Conservation (phyloP, 2,329 filamentous ascomycete genomes). For the Pezicula carpinea region DNA sequence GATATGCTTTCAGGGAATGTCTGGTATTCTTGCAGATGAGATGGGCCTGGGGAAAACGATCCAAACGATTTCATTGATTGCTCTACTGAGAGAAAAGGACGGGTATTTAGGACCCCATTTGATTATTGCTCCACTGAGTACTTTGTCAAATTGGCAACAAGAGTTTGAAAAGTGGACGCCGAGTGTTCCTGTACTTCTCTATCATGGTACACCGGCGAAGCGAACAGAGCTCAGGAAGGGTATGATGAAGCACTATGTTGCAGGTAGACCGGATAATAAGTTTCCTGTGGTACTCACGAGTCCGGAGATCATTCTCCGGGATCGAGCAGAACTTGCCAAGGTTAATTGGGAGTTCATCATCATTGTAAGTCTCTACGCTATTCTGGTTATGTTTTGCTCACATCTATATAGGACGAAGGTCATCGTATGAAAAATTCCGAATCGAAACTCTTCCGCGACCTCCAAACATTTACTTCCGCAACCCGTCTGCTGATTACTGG, state of each 20-base stretch:
- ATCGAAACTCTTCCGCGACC: conserved; percentile 81
- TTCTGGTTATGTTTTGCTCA: conserved; percentile 8
- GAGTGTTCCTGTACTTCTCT: conserved; percentile 80
- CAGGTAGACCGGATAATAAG: conserved; percentile 50
- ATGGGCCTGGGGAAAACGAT: conserved; percentile 59
- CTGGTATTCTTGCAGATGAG: conserved; percentile 55
- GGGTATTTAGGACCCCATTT: conserved; percentile 81
- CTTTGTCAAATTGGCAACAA: conserved; percentile 91
- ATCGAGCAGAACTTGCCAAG: conserved; percentile 73
- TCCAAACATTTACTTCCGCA: conserved; percentile 83
- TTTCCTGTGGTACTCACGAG: conserved; percentile 94
- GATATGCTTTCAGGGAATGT: conserved; percentile 60
- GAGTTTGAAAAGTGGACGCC: conserved; percentile 92
- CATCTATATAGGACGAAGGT: conserved; percentile 68
- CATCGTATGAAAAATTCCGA: conserved; percentile 97
- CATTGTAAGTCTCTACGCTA: conserved; percentile 52
- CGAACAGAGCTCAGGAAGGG: conserved; percentile 65
- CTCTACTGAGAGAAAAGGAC: conserved; percentile 81
- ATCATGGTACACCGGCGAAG: conserved; percentile 78
- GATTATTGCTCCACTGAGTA: conserved; percentile 86
- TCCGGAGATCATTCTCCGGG: conserved; percentile 93
- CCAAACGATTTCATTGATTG: conserved; percentile 50
- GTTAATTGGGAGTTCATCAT: conserved; percentile 98
- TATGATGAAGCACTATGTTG: conserved; percentile 65
- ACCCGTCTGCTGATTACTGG: conserved; percentile 91